Evolutionary conservation across 441 rosid species (phyloP).

Genomic region (Bruguiera hainesii): DNA sequence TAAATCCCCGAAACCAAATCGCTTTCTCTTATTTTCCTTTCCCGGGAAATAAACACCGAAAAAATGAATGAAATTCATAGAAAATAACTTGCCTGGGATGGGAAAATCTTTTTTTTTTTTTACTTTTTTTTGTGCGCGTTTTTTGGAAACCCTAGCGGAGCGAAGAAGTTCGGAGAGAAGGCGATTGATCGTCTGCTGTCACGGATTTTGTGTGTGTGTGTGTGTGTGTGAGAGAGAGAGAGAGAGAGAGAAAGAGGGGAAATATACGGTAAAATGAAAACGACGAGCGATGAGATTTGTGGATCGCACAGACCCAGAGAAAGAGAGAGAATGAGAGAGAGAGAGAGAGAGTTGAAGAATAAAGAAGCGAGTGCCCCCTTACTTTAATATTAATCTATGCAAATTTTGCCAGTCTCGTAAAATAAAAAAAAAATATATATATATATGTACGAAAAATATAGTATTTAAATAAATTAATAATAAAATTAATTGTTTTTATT

Average conservation of each 20-base stretch:
- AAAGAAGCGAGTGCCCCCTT: background rate
- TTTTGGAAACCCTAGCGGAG: constrained; percentile 40
- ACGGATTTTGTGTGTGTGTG: constrained; percentile 21
- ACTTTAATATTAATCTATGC: too few species aligned
- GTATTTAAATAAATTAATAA: too few species aligned
- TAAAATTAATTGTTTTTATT: too few species aligned
- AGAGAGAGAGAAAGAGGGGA: constrained; percentile 14
- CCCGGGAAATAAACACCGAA: constrained; percentile 3
- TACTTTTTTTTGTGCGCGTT: background rate
- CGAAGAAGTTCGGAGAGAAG: background rate
- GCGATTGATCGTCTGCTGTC: constrained; percentile 15
- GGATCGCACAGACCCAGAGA: constrained; percentile 20
- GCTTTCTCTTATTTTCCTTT: background rate
- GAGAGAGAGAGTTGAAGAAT: constrained; percentile 1
- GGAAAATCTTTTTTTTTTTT: background rate
- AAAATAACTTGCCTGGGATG: constrained; percentile 33
- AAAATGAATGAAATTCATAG: background rate
- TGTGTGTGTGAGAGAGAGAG: background rate
- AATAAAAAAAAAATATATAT: too few species aligned
- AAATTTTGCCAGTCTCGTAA: too few species aligned
- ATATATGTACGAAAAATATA: too few species aligned
- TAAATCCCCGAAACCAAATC: background rate
- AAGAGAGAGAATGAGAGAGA: background rate
- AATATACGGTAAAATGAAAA: constrained; percentile 7
- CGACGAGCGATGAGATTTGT: constrained; percentile 11